Conservation (phyloP, 2,329 filamentous ascomycete species). For the Davidsoniella eucalypti region DNA sequence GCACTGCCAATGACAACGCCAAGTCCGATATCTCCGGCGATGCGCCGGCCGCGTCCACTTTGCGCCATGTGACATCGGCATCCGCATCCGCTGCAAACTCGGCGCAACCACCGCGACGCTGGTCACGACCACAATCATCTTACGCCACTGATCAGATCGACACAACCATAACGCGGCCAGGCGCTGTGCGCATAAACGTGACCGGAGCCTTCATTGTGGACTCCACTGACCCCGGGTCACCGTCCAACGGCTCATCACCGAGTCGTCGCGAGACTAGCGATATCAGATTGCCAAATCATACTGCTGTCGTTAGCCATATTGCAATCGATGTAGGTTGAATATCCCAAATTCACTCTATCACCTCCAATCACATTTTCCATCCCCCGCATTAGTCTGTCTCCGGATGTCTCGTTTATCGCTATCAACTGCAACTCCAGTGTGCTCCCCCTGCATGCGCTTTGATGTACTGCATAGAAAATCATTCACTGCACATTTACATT, state of each 20-base stretch:
- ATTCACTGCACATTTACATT: neutral
- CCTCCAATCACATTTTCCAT: constrained; percentile 4
- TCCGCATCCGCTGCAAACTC: neutral
- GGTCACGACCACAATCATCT: constrained; percentile 8
- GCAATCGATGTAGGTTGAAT: constrained; percentile 66
- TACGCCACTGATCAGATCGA: constrained; percentile 37
- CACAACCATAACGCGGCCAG: constrained; percentile 44
- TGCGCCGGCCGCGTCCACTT: neutral
- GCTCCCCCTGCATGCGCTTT: neutral
- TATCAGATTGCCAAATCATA: constrained; percentile 92
- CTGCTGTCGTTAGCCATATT: constrained; percentile 86
- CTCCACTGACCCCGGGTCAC: constrained; percentile 42
- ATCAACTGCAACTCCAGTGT: neutral
- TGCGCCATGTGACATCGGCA: neutral
- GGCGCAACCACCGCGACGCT: constrained; percentile 2
- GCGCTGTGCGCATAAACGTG: constrained; percentile 84
- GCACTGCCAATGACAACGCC: neutral
- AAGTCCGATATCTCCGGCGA: neutral
- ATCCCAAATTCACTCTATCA: constrained; percentile 7
- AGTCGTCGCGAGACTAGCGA: constrained; percentile 59
- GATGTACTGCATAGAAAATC: too few relatives aligned
- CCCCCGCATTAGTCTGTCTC: constrained; percentile 3
- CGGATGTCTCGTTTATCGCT: neutral
- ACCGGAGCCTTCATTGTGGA: constrained; percentile 93
- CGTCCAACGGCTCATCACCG: constrained; percentile 28